Conservation (phyloP, 2,329 filamentous ascomycete species). For the Alternaria hordeiaustralica region DNA sequence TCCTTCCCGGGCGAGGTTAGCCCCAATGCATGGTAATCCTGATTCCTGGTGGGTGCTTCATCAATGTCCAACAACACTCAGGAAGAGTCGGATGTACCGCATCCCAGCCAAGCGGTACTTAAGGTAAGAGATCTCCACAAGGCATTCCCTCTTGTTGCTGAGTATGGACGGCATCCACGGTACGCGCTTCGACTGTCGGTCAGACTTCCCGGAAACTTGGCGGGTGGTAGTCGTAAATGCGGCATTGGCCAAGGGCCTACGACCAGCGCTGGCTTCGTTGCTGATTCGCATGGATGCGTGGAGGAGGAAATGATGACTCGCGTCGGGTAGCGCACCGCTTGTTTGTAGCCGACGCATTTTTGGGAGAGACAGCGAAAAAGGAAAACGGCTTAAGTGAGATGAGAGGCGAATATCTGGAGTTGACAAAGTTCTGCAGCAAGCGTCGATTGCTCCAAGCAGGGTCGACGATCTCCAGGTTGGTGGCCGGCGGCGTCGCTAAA, state of each 20-base stretch:
- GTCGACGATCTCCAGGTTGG: background rate
- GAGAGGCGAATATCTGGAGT: background rate
- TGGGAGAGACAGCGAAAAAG: background rate
- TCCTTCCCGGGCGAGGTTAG: slow-evolving; percentile 3
- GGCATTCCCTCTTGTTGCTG: background rate
- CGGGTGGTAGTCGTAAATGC: background rate
- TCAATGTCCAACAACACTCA: background rate
- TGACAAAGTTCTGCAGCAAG: background rate
- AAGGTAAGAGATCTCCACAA: background rate
- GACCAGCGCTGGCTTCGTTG: background rate
- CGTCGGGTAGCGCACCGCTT: background rate
- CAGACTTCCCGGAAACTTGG: background rate
- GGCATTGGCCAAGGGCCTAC: background rate
- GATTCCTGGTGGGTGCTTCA: background rate
- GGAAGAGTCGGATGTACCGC: background rate
- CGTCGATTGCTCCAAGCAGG: background rate
- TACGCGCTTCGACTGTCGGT: background rate
- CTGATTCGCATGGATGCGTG: background rate
- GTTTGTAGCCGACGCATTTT: too few species aligned
- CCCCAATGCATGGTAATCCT: slow-evolving; percentile 14
- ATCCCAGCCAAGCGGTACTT: background rate
- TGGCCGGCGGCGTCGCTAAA: background rate
- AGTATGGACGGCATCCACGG: background rate
- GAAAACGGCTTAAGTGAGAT: background rate
- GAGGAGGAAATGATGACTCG: background rate